phyloP scores from a whole-genome alignment of 108 stramenopile species.

The Skeletonema menzelii region DNA sequence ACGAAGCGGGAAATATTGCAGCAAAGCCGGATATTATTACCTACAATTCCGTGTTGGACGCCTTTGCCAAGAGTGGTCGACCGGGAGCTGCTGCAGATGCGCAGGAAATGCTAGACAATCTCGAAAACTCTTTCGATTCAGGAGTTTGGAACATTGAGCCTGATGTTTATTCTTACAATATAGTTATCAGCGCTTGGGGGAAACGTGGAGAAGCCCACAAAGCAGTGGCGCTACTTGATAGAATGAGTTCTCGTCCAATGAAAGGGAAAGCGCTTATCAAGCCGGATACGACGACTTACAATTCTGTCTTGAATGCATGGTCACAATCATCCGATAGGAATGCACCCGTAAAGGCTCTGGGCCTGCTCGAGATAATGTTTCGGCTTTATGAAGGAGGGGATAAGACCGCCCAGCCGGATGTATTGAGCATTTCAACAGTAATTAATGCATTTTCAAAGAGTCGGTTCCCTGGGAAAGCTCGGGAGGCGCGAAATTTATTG shows the following conservation, averaged over 20 bases:
- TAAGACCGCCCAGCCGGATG: conserved; percentile 20
- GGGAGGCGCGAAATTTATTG: conserved; percentile 24
- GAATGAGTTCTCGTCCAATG: conserved; percentile 30
- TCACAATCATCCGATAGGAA: conserved; percentile 48
- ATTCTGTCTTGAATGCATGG: conserved; percentile 67
- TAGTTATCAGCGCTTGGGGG: conserved; percentile 45
- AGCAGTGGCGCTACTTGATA: conserved; percentile 44
- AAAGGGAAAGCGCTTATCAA: conserved; percentile 14
- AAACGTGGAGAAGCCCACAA: conserved; percentile 32
- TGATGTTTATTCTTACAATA: conserved; percentile 52
- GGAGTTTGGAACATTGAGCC: conserved; percentile 26
- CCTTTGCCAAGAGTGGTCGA: conserved; percentile 50
- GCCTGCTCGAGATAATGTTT: conserved; percentile 41
- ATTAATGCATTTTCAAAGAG: conserved; percentile 48
- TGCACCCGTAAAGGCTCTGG: conserved; percentile 43
- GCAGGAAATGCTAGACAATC: conserved; percentile 34
- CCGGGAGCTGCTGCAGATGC: conserved; percentile 26
- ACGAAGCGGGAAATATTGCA: conserved; percentile 23
- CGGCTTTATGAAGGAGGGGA: conserved; percentile 33
- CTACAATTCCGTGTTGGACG: conserved; percentile 61
- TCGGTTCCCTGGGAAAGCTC: conserved; percentile 39
- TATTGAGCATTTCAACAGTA: conserved; percentile 45
- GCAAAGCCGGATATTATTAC: conserved; percentile 45
- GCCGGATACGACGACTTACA: conserved; percentile 61
- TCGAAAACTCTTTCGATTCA: conserved; percentile 24